Percentiles rank a stretch among this genome's conserved stretches.
Conservation (phyloP, 352 stramenopile genomes). For the Pythium dissotocum region DNA sequence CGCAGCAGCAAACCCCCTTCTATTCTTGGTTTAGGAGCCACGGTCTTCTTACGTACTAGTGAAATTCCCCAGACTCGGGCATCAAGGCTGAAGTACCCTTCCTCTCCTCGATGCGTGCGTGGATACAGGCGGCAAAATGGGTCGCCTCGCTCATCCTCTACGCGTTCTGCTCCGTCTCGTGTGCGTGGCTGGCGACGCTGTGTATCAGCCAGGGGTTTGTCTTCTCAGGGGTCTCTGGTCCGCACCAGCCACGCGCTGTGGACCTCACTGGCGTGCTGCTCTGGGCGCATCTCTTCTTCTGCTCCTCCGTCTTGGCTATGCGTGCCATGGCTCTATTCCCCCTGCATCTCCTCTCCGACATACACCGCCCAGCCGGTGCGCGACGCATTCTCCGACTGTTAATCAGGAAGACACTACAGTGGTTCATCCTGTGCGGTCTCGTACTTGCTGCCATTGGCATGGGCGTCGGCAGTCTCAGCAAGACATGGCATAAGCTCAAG, state of each 20-base stretch:
- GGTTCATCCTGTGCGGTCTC: slow-evolving; percentile 1
- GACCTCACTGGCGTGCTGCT: slow-evolving; percentile 10
- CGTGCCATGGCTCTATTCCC: slow-evolving; percentile 10
- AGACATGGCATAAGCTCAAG: not conserved
- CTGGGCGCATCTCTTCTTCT: slow-evolving; percentile 17
- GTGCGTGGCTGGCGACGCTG: not conserved
- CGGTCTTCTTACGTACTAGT: no score
- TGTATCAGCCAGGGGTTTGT: slow-evolving; percentile 22
- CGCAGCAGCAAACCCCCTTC: no score
- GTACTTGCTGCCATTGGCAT: not conserved
- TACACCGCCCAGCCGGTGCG: not conserved
- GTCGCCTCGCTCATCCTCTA: not conserved
- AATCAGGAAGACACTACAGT: not conserved
- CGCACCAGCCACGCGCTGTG: slow-evolving; percentile 1
- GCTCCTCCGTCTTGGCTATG: slow-evolving; percentile 1
- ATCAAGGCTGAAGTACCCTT: not conserved
- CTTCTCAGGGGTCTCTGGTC: slow-evolving; percentile 3
- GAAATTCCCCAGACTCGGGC: no score
- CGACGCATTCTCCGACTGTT: not conserved
- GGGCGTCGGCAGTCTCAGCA: not conserved
- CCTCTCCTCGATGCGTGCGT: not conserved
- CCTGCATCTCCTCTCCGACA: not conserved
- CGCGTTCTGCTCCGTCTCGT: not conserved
- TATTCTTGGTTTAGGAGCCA: no score
- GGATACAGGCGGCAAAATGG: not conserved